Evolutionary conservation across 495 filamentous ascomycete species (phyloP).

Genomic region (Apodospora peruviana): DNA sequence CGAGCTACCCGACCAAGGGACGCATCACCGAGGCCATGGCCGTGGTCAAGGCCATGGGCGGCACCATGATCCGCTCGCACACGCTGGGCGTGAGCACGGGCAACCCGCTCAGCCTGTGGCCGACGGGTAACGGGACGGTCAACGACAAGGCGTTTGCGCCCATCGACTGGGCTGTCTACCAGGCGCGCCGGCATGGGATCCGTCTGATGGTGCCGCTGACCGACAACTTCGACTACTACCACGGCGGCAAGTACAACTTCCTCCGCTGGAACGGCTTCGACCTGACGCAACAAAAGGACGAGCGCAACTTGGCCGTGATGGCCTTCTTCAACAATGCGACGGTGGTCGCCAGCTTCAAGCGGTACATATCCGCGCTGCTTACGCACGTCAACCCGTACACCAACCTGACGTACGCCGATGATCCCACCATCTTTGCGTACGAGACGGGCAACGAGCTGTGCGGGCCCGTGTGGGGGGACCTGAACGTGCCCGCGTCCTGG

Average conservation of each 20-base stretch:
- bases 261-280: slow-evolving; percentile 48
- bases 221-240: slow-evolving; percentile 51
- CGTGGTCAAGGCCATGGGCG: slow-evolving; percentile 45
- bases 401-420: slow-evolving; percentile 49
- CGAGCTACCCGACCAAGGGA: slow-evolving; percentile 49
- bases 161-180: slow-evolving; percentile 51
- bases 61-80: slow-evolving; percentile 46
- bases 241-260: slow-evolving; percentile 54
- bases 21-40: slow-evolving; percentile 51
- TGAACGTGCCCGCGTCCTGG: slow-evolving; percentile 45
- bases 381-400: slow-evolving; percentile 50
- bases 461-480: slow-evolving; percentile 38
- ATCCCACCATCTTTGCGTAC: slow-evolving; percentile 52
- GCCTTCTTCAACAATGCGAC: slow-evolving; percentile 49
- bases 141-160: slow-evolving; percentile 45
- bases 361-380: slow-evolving; percentile 43
- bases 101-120: slow-evolving; percentile 47
- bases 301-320: slow-evolving; percentile 35
- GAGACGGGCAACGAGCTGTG: slow-evolving; percentile 53
- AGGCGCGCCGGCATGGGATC: slow-evolving; percentile 46
- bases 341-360: slow-evolving; percentile 45
- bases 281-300: slow-evolving; percentile 30
- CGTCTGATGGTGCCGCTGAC: slow-evolving; percentile 44
- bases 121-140: slow-evolving; percentile 33
- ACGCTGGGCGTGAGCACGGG: slow-evolving; percentile 50